Evolutionary conservation across 2,329 filamentous ascomycete genomes (phyloP), one percentile per base, ranked within the genome.

Genomic region (Fusarium musae): DNA sequence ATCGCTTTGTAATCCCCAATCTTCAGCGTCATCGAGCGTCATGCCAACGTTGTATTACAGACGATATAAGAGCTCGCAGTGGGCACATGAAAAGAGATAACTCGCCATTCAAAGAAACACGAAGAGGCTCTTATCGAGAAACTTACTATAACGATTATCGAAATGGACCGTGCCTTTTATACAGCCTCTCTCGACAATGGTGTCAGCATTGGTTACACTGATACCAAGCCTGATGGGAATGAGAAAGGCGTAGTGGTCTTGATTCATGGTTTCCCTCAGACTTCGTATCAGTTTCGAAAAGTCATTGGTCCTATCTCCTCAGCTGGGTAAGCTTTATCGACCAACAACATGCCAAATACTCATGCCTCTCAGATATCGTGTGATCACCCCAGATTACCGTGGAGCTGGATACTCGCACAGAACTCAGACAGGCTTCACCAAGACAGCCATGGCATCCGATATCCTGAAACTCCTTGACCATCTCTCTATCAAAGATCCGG

Each of bases 21-120:
- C 60, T 70, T 69, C 49, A 65, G 67, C 59, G 66, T 53, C 66
- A 65, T 70, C 43, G 54, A 70, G 49, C 66, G 59, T 69, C 65
- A 70, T 69, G 32, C 9, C 23, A 28, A 34, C n/a, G 28, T 44
- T 40, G 16, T 21, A 23, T 13, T n/a, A 17, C 1, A 36, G 16
- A 16, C 5, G n/a, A 16, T 61, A 67, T 49, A 49, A 67, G 43
- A n/a, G 9, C 23, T 42, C 15, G 5, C 21, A 15, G 3, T 8
- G 15, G 11, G 9, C 4, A 8, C 17, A 9, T 16, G 9, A 19
- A 17, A 17, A 19, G 26, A 21, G 23, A 39, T 2, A 21, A 5
- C 8, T 34, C 15, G 1, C 0, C 8, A 50, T 4, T 34, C 11
- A 34, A 50, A 50, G 47, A 19, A 34, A 5, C 21, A 23, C 3